Base-by-base conservation (phyloP, 495 filamentous ascomycete genomes). In the Aspergillus avenaceus region DNA sequence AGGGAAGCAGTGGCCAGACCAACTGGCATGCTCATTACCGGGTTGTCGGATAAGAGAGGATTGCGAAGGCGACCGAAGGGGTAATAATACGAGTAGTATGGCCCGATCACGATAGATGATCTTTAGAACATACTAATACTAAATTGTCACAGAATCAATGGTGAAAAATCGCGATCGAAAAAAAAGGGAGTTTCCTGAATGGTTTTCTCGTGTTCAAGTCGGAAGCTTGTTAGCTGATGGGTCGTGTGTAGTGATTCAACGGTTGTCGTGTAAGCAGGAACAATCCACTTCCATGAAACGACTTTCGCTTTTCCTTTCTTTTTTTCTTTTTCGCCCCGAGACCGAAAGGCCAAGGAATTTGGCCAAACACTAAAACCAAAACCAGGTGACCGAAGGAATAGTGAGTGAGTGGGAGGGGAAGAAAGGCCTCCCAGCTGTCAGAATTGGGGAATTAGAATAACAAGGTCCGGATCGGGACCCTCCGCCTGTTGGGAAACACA, bases 1-100 rank as follows among this genome's bases (percentile, higher is more conserved):
- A 41, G 49, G 44, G 31, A 34, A 49, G 23, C 43, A 53, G 53
- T 47, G 44, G 47, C 32, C 49, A 55, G 51, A 44, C 31, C 55
- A 44, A 58, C 45, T 54, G 37, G 47, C 64, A 66, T 64, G 44
- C 59, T 61, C 56, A 45, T 48, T 25, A 42, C 46, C 41, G 36
- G 18, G 22, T 26, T 41, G 25, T 16, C 3, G 34, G n/a, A 5
- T 38, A 38, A 38, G 34, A 38, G 34, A 13, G n/a, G 28, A 13
- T 19, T 38, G 5, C 16, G 34, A 19, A 2, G 34, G 16, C n/a
- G 34, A 8, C 21, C 34, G 34, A 38, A 38, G 34, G 34, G 34
- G 11, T 38, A 7, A 8, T 19, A 49, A 23, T 38, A 19, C 34
- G 4, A 21, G 26, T 27, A 6, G 37, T 21, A 16, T 23, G 22